Conservation (phyloP, 2,329 filamentous ascomycete genomes). For the Aspergillus brasiliensis region DNA sequence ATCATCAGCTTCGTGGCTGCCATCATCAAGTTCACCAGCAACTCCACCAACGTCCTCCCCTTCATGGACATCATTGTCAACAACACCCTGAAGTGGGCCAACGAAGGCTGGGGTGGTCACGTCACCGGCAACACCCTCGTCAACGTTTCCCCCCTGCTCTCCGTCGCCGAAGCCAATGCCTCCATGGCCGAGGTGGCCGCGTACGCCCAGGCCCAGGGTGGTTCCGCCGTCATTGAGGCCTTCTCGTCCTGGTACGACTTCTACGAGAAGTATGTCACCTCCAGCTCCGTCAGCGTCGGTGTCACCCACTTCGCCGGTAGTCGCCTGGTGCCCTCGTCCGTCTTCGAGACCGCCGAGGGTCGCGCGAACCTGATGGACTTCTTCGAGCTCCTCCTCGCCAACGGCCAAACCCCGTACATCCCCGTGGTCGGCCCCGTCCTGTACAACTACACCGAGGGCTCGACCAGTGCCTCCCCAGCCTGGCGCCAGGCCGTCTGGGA, state of each 20-base stretch:
- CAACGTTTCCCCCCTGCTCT: slow-evolving; percentile 19
- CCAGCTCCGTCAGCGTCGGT: slow-evolving; percentile 20
- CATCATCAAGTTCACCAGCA: slow-evolving; percentile 20
- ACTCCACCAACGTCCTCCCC: slow-evolving; percentile 19
- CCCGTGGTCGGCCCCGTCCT: slow-evolving; percentile 20
- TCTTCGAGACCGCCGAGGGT: slow-evolving; percentile 20
- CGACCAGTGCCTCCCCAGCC: slow-evolving; percentile 20
- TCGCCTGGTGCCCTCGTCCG: slow-evolving; percentile 21
- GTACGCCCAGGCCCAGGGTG: slow-evolving; percentile 16
- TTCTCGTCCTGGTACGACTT: slow-evolving; percentile 23
- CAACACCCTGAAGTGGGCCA: slow-evolving; percentile 22
- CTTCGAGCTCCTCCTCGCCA: slow-evolving; percentile 10
- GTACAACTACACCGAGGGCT: slow-evolving; percentile 22
- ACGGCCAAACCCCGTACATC: slow-evolving; percentile 18
- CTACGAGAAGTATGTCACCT: slow-evolving; percentile 20
- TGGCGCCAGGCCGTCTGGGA: slow-evolving; percentile 24
- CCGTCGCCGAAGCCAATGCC: slow-evolving; percentile 14
- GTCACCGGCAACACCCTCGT: slow-evolving; percentile 22
- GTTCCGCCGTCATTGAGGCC: slow-evolving; percentile 17
- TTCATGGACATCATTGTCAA: slow-evolving; percentile 27
- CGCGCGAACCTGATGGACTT: slow-evolving; percentile 17
- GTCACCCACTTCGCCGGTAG: slow-evolving; percentile 21
- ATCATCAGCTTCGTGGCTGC: slow-evolving; percentile 13
- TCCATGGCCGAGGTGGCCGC: slow-evolving; percentile 15
- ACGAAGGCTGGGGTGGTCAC: slow-evolving; percentile 27